Conservation (phyloP, 495 filamentous ascomycete genomes). For the Aspergillus nanangensis region DNA sequence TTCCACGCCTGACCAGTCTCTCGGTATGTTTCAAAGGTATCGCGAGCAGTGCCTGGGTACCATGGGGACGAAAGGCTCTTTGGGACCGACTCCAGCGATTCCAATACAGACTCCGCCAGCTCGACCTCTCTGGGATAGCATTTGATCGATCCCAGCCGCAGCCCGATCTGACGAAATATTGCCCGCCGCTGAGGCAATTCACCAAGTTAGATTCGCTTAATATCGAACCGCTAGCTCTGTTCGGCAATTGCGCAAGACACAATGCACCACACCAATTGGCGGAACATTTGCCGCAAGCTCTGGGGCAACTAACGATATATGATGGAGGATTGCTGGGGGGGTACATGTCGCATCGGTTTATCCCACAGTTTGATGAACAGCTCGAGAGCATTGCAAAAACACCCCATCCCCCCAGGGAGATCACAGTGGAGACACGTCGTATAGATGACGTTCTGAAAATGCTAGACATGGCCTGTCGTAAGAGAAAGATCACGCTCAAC, state of each 20-base stretch:
- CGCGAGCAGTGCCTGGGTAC: neutral
- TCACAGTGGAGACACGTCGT: neutral
- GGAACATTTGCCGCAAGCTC: neutral
- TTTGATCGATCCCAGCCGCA: neutral
- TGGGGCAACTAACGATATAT: conserved; percentile 1
- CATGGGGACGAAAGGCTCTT: neutral
- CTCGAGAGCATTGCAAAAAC: neutral
- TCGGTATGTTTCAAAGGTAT: neutral
- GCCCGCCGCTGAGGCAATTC: neutral
- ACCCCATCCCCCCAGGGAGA: neutral
- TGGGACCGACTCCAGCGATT: neutral
- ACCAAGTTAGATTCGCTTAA: neutral
- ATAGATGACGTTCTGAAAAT: neutral
- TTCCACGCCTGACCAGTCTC: neutral
- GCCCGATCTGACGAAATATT: neutral
- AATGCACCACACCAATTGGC: neutral
- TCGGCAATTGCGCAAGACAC: neutral
- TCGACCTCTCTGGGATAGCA: neutral
- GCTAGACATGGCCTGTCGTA: neutral
- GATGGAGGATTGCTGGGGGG: neutral
- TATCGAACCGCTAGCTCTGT: neutral
- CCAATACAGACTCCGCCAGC: neutral
- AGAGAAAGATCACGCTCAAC: neutral
- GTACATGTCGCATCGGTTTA: neutral
- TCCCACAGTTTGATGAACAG: neutral